These are phyloP conservation scores for Parachlorella kessleri DNA, from an alignment of 139 green algal genomes.

Conservation along the genomic window DNA sequence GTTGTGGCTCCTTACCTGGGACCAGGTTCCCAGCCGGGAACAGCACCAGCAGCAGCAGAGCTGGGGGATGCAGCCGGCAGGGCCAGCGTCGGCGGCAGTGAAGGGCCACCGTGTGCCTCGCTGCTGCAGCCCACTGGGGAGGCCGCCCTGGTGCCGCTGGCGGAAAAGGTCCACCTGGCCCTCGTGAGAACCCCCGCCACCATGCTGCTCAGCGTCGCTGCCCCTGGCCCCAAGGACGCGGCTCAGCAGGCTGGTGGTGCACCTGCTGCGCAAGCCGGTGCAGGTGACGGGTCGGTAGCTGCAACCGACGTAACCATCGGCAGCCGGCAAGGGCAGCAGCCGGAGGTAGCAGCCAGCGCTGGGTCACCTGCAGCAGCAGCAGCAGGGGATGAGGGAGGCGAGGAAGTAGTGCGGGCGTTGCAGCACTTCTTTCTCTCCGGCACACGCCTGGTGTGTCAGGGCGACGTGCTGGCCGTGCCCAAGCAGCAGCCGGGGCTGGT, in stretches of 20 bases:
- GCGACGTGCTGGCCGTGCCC: constrained; percentile 46
- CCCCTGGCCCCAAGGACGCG: no score
- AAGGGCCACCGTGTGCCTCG: background rate
- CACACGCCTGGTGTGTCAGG: constrained; percentile 21
- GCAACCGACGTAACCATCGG: background rate
- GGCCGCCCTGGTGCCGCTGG: constrained; percentile 10
- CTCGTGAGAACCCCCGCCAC: constrained; percentile 13
- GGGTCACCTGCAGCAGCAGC: background rate
- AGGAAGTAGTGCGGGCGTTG: constrained; percentile 25
- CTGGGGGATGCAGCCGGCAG: background rate
- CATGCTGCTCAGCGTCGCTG: no score
- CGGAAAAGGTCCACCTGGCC: constrained; percentile 15
- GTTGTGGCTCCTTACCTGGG: background rate
- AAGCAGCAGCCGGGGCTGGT: background rate
- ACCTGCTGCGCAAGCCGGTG: background rate
- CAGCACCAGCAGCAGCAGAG: background rate
- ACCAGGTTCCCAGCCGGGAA: background rate
- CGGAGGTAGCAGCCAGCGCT: background rate
- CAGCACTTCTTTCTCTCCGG: constrained; percentile 29
- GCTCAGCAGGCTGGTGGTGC: no score
- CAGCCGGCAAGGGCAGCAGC: background rate
- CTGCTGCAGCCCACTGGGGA: constrained; percentile 13
- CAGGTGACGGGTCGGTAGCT: background rate
- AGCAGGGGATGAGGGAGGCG: background rate
- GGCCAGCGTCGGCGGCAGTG: no score